These are phyloP conservation scores for Penicillium odoratum DNA, from an alignment of 495 filamentous ascomycete genomes.

Conservation along the genomic window DNA sequence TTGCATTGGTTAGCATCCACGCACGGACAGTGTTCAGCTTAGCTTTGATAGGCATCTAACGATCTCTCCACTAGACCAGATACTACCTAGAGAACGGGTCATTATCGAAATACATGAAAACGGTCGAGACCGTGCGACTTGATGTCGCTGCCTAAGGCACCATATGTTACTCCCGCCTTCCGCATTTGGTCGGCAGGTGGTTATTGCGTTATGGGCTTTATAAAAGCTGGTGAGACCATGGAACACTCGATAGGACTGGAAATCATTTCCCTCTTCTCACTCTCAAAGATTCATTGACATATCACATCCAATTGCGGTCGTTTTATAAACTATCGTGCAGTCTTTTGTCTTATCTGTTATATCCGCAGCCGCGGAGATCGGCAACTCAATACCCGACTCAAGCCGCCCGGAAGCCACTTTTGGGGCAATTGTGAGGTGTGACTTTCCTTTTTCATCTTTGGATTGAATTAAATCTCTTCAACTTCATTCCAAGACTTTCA, in stretches of 20 bases:
- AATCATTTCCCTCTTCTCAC: not conserved
- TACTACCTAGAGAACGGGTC: not conserved
- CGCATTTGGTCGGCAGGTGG: slow-evolving; percentile 3
- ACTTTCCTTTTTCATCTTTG: slow-evolving; percentile 13
- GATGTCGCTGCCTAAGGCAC: slow-evolving; percentile 16
- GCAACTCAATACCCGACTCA: slow-evolving; percentile 20
- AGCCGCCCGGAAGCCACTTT: slow-evolving; percentile 23
- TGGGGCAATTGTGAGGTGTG: slow-evolving; percentile 11
- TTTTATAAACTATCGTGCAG: not conserved
- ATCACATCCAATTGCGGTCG: not conserved
- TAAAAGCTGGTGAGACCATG: not conserved
- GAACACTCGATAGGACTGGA: not conserved
- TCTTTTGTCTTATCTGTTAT: not conserved
- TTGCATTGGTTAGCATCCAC: not conserved
- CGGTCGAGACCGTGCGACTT: slow-evolving; percentile 11
- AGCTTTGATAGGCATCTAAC: not conserved
- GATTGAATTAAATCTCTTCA: slow-evolving; percentile 10
- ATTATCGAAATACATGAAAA: slow-evolving; percentile 12
- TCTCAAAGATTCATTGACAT: not conserved
- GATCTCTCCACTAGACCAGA: not conserved
- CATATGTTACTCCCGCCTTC: slow-evolving; percentile 12
- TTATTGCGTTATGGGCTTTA: not conserved
- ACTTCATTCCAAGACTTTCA: slow-evolving; percentile 1
- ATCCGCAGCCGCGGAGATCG: slow-evolving; percentile 20
- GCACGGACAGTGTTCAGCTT: not conserved